Percentiles rank a stretch among this genome's conserved stretches.
phyloP scores from a whole-genome alignment of 1,284 basidiomycete species.

The Heterobasidion annosum region DNA sequence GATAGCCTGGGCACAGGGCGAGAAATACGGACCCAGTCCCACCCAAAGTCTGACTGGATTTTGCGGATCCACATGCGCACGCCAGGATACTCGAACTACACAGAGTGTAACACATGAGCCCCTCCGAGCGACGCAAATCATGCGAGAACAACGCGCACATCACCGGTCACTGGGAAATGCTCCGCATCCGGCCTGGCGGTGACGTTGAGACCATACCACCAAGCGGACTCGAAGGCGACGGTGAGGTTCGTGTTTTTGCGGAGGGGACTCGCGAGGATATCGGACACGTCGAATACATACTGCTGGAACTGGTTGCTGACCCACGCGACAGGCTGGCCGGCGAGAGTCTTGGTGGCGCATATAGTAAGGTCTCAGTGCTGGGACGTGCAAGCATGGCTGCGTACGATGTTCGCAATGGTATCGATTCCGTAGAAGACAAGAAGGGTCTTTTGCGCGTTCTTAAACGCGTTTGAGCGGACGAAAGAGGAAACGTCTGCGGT shows the following conservation, averaged over 20 bases:
- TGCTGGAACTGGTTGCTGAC: slow-evolving; percentile 52
- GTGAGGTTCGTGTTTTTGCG: slow-evolving; percentile 32
- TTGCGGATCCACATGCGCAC: slow-evolving; percentile 43
- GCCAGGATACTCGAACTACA: slow-evolving; percentile 41
- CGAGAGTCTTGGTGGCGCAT: slow-evolving; percentile 28
- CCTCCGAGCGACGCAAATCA: neutral
- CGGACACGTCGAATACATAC: slow-evolving; percentile 43
- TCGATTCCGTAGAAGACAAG: slow-evolving; percentile 33
- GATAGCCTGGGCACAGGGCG: neutral
- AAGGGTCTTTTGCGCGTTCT: slow-evolving; percentile 24
- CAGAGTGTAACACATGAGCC: neutral
- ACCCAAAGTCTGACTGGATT: slow-evolving; percentile 47
- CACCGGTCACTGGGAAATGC: slow-evolving; percentile 15
- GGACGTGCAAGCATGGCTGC: neutral
- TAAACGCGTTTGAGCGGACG: slow-evolving; percentile 14
- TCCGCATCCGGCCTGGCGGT: slow-evolving; percentile 38
- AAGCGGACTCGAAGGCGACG: slow-evolving; percentile 44
- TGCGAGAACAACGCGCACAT: slow-evolving; percentile 18
- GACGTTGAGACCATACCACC: slow-evolving; percentile 43
- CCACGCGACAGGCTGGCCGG: slow-evolving; percentile 42
- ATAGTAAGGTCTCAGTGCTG: neutral
- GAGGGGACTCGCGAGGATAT: slow-evolving; percentile 23
- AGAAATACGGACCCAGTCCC: slow-evolving; percentile 40
- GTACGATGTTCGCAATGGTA: slow-evolving; percentile 4
- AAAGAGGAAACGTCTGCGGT: slow-evolving; percentile 44